Evolutionary conservation across 352 stramenopile species (phyloP), one percentile per base, ranked within the genome.

Genomic region (Plasmopara viticola): DNA sequence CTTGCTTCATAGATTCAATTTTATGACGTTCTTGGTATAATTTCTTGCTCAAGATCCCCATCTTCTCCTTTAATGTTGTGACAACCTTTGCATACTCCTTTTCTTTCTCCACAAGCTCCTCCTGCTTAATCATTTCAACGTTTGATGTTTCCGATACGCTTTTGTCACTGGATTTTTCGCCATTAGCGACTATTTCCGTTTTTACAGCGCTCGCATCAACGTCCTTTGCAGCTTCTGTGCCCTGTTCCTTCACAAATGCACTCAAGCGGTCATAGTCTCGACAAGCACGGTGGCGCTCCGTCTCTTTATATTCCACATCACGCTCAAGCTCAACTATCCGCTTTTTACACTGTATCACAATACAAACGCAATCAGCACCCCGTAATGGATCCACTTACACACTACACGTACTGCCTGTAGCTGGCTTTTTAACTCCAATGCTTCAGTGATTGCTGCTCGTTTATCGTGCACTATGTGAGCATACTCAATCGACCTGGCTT

Each of bases 281-380:
- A 58, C 81, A 92, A 13, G 76, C 84, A 18, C 65, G 73, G 71
- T 94, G 84, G 0, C 84, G 71, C 48, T 92, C 79, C 5, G 74
- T 66, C 61, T 94, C 84, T 51, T 90, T 94, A 9, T 67, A 53
- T 41, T 90, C 78, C 29, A 94, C 43, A 56, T 90, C 84, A 18
- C 39, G 44, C 50, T 90, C 68, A 17, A 94, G 58, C 18, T 84
- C 74, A 30, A 51, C 43, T 49, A 94, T 67, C 40, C 77, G 70
- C 6, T 51, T 64, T 57, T 85, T 75, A 43, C 62, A 78, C 78
- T 92, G 51, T 39, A 55, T 41, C 29, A 63, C 29, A n/a, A 46
- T 48, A 14, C 15, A 41, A 62, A 6, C 4, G 18, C 10, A 63
- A 14, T 58, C 31, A 62, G 44, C 44, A 41, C 37, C 37, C 4